Percentiles rank a stretch among this genome's conserved stretches.
Evolutionary conservation across 371 early-diverging fungal species (phyloP).

Genomic region (Mortierella polycephala): DNA sequence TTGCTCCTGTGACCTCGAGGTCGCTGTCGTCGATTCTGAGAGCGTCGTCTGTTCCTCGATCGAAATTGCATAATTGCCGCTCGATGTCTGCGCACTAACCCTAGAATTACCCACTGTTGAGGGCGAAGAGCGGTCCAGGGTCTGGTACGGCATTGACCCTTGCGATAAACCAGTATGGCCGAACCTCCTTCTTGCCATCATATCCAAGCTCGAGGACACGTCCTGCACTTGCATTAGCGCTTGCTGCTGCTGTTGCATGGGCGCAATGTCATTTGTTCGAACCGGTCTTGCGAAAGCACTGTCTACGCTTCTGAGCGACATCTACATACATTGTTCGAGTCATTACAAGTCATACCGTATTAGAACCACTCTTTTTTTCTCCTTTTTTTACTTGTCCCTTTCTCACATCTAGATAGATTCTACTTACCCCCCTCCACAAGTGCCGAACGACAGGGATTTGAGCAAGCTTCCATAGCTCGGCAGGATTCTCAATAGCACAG

Average conservation of each 20-base stretch:
- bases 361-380: neutral
- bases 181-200: no score
- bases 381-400: neutral
- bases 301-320: conserved; percentile 1
- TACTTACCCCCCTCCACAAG: conserved; percentile 17
- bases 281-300: neutral
- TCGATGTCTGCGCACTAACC: no score
- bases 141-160: no score
- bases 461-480: conserved; percentile 5
- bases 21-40: neutral
- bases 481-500: conserved; percentile 10
- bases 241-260: no score
- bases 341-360: neutral
- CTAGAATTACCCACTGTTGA: no score
- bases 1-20: conserved; percentile 11
- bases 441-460: conserved; percentile 9
- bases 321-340: neutral
- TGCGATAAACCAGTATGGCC: no score
- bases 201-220: no score
- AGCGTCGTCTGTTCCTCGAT: neutral
- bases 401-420: neutral
- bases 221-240: no score
- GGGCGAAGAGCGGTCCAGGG: no score
- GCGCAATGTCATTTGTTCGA: no score
- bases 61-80: neutral